phyloP scores from a whole-genome alignment of 495 filamentous ascomycete species.

The Neurospora sp. region DNA sequence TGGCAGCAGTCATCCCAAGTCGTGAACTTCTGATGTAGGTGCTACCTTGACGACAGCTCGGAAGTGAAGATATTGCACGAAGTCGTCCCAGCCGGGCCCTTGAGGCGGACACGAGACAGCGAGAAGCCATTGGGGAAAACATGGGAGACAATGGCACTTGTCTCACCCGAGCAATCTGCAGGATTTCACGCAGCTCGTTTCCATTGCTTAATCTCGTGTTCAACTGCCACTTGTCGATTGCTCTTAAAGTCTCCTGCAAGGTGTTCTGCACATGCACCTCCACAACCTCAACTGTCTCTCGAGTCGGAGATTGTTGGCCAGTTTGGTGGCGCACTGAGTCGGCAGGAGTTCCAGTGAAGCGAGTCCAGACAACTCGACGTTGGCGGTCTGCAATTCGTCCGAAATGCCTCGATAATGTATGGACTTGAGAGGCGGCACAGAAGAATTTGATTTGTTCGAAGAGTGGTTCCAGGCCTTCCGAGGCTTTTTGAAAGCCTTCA shows the following conservation, averaged over 20 bases:
- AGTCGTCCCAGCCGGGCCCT: constrained; percentile 1
- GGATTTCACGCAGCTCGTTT: constrained; percentile 14
- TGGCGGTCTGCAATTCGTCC: constrained; percentile 19
- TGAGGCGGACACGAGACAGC: background rate
- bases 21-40: constrained; percentile 1
- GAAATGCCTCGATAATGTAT: background rate
- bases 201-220: constrained; percentile 22
- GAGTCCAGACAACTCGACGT: constrained; percentile 2
- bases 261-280: constrained; percentile 6
- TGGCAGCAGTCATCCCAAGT: constrained; percentile 2
- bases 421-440: background rate
- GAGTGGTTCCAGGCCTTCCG: background rate
- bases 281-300: background rate
- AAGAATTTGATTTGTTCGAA: background rate
- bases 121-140: constrained; percentile 1
- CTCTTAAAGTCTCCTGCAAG: constrained; percentile 4
- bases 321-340: constrained; percentile 8
- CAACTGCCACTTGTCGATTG: constrained; percentile 15
- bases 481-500: background rate
- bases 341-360: constrained; percentile 8
- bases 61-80: constrained; percentile 3
- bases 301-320: constrained; percentile 2
- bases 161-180: constrained; percentile 10
- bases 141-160: constrained; percentile 1
- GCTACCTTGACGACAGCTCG: background rate